phyloP scores from a whole-genome alignment of 345 rosid species.

The Eucalyptus sideroxylon region DNA sequence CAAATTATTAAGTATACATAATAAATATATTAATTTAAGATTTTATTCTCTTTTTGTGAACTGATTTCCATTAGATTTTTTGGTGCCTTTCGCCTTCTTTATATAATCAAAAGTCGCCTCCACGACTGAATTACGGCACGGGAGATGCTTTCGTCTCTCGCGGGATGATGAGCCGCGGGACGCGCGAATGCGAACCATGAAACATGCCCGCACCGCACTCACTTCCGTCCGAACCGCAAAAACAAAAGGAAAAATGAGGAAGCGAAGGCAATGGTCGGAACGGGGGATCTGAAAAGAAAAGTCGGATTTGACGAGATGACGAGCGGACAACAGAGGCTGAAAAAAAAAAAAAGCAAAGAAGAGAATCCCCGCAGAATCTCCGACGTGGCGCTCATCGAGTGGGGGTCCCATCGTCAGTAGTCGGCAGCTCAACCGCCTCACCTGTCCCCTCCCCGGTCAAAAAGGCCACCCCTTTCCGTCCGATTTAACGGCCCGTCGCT shows the following conservation, averaged over 20 bases:
- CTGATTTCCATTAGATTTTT: too few species aligned
- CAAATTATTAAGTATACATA: rapidly evolving
- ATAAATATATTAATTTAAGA: too few species aligned
- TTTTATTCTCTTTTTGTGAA: too few species aligned
- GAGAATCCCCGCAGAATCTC: neutral
- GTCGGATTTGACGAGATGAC: too few species aligned
- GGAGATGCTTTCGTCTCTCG: neutral
- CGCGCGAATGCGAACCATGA: neutral
- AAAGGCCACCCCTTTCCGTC: neutral
- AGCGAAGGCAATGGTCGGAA: neutral
- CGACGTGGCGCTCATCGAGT: neutral
- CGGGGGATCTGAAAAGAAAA: neutral
- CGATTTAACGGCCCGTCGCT: neutral
- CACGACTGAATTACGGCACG: neutral
- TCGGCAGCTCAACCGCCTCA: neutral
- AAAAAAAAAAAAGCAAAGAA: too few species aligned
- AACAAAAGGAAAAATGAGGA: neutral
- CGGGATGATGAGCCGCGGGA: neutral
- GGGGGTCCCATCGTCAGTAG: neutral
- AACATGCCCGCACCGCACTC: neutral
- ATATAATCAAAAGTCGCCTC: neutral
- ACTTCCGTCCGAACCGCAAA: neutral
- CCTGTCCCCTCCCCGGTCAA: neutral
- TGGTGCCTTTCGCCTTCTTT: too few species aligned
- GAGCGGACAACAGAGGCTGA: neutral